Conservation (phyloP, 257 asterid species). For the Primulina huaijiensis region DNA sequence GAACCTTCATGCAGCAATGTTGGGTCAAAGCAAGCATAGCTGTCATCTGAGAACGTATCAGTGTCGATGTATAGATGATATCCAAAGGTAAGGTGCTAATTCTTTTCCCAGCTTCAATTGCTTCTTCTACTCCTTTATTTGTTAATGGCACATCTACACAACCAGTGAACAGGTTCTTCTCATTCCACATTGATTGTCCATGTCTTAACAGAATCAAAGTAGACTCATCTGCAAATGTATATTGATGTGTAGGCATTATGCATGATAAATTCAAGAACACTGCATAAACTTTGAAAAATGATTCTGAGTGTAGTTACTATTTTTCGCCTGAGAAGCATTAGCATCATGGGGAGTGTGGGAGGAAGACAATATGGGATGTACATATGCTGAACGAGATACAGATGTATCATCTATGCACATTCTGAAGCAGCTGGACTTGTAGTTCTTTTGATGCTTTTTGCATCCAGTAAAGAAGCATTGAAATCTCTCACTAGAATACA, state of each 20-base stretch:
- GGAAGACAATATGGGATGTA: conserved; percentile 31
- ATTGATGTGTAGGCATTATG: conserved; percentile 11
- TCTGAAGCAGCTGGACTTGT: conserved; percentile 22
- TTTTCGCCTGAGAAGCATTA: conserved; percentile 25
- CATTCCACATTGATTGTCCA: conserved; percentile 98
- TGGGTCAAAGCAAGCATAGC: conserved; percentile 90
- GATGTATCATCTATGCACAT: background rate
- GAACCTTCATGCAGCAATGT: conserved; percentile 78
- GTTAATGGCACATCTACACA: conserved; percentile 95
- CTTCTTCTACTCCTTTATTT: conserved; percentile 73
- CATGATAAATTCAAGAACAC: conserved; percentile 4
- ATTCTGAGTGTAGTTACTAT: conserved; percentile 31
- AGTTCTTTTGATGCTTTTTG: conserved; percentile 16
- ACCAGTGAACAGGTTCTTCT: conserved; percentile 88
- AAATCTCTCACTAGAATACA: conserved; percentile 21
- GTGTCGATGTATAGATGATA: conserved; percentile 70
- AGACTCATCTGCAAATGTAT: conserved; percentile 52
- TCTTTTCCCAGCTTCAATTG: conserved; percentile 91
- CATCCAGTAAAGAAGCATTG: conserved; percentile 16
- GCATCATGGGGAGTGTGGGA: background rate
- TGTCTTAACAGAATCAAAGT: conserved; percentile 73
- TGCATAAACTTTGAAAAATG: conserved; percentile 14
- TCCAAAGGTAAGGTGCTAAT: conserved; percentile 74
- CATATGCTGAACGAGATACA: conserved; percentile 21
- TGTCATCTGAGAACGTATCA: conserved; percentile 93